Percentiles rank a stretch among this genome's conserved stretches.
phyloP scores from a whole-genome alignment of 2,329 filamentous ascomycete genomes.

The Penicillium sp. region DNA sequence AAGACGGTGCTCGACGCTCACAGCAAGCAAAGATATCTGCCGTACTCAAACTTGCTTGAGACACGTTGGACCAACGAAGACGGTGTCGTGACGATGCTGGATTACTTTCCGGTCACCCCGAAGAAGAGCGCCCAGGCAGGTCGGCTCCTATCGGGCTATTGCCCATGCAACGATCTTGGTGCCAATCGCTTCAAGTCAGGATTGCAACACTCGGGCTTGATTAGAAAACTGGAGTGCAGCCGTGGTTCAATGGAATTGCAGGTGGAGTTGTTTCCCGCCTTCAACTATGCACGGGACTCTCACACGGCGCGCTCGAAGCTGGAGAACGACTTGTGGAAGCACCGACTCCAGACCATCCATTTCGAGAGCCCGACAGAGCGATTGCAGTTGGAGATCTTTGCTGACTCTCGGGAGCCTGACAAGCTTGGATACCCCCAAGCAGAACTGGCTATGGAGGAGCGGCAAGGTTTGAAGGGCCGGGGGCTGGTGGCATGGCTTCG shows the following conservation, averaged over 20 bases:
- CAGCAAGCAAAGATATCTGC: slow-evolving; percentile 74
- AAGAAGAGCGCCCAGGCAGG: slow-evolving; percentile 47
- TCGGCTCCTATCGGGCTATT: slow-evolving; percentile 34
- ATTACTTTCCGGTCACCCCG: slow-evolving; percentile 72
- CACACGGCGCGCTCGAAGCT: slow-evolving; percentile 47
- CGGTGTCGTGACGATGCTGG: slow-evolving; percentile 68
- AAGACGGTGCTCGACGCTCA: slow-evolving; percentile 51
- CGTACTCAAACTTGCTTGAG: slow-evolving; percentile 70
- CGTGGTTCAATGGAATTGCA: slow-evolving; percentile 64
- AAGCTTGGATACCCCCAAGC: slow-evolving; percentile 50
- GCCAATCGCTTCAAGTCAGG: slow-evolving; percentile 50
- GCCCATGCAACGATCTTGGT: slow-evolving; percentile 38
- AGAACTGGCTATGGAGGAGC: slow-evolving; percentile 54
- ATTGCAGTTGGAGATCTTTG: slow-evolving; percentile 65
- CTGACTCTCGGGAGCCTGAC: slow-evolving; percentile 58
- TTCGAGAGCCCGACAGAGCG: slow-evolving; percentile 60
- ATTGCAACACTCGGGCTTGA: slow-evolving; percentile 50
- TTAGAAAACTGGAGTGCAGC: slow-evolving; percentile 69
- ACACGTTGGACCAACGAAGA: slow-evolving; percentile 75
- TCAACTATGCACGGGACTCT: slow-evolving; percentile 64
- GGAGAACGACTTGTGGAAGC: slow-evolving; percentile 37
- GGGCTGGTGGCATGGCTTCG: slow-evolving; percentile 61
- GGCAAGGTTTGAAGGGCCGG: slow-evolving; percentile 56
- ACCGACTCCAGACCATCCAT: slow-evolving; percentile 58
- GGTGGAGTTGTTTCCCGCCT: slow-evolving; percentile 69